Base-by-base conservation (phyloP, 2,329 filamentous ascomycete genomes). In the Ascochyta clinopodiicola region DNA sequence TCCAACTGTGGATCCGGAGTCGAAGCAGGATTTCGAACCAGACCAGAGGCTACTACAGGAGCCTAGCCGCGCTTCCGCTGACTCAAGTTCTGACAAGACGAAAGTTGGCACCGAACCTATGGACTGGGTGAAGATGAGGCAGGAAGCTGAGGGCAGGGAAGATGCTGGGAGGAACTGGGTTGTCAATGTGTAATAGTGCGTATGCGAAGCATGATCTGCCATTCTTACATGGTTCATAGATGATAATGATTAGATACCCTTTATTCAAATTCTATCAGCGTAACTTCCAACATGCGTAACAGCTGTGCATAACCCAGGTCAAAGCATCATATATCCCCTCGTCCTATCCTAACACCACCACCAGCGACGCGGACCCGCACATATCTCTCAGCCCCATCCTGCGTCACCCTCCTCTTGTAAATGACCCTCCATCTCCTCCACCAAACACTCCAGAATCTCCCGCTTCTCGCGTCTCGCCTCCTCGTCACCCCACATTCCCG, bases 51-150 rank as follows among this genome's bases (percentile, higher is more conserved):
- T 29, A 7, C 39, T 37, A 7, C 31, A 44, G 25, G 10, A 40
- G 31, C 39, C 12, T 8, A 17, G 13, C 9, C 24, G 31, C n/a
- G 17, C 39, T 3, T 45, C 39, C 6, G 39, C 35, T 2, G 55
- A 57, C n/a, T 53, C 55, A 10, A 53, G 55, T 34, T 57, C 55
- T 0, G 55, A 57, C 9, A 35, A 27, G 17, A 57, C 55, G 3
- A 53, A 47, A 22, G 27, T 57, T 3, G 55, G 42, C 3, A 32
- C 29, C 6, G 55, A 57, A 34, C 34, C 49, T 6, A 44, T 35
- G 36, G 55, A 57, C 19, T 57, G 55, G 55, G 36, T 43, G 22
- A 53, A 52, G 36, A 47, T 50, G 21, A 53, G 55, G 21, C 45
- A 46, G 19, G 45, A 50, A 6, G 55, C 40, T 13, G 49, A 53